A percentile compares a stretch with the other conserved stretches of the same genome.
Evolutionary conservation across 192 early-diverging fungal species (phyloP).

Genomic region (Coemansia sp.): DNA sequence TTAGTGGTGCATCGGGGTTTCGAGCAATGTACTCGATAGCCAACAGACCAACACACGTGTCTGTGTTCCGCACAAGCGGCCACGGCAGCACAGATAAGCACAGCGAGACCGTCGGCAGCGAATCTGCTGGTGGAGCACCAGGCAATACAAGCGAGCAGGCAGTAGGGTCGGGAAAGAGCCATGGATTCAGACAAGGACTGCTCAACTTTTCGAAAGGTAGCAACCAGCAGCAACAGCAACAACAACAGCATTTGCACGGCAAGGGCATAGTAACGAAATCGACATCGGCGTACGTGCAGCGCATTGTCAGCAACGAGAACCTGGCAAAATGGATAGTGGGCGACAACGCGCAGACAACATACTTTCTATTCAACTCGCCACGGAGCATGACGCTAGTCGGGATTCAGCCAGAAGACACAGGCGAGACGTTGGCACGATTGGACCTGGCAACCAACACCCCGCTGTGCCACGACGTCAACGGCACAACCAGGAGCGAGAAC

Average conservation of each 20-base stretch:
- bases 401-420: constrained; percentile 39
- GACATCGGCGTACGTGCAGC: constrained; percentile 69
- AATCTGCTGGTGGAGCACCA: background rate
- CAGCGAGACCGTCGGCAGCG: background rate
- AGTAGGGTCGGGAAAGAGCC: constrained; percentile 12
- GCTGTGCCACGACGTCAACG: constrained; percentile 85
- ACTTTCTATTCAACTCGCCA: constrained; percentile 40
- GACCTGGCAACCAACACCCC: constrained; percentile 74
- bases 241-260: constrained; percentile 43
- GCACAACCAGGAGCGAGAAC: constrained; percentile 63
- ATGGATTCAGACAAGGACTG: constrained; percentile 28
- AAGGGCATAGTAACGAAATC: constrained; percentile 72
- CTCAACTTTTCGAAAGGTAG: constrained; percentile 12
- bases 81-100: background rate
- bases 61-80: constrained; percentile 12
- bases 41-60: constrained; percentile 40
- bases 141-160: constrained; percentile 17
- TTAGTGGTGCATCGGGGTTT: background rate
- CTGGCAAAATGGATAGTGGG: constrained; percentile 50
- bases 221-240: background rate
- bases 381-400: constrained; percentile 23
- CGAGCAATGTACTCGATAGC: constrained; percentile 10
- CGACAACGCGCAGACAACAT: constrained; percentile 15
- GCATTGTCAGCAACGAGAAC: constrained; percentile 72
- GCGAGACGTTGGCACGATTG: constrained; percentile 76